Percentiles rank a stretch among this genome's conserved stretches.
Conservation (phyloP, 1,284 basidiomycete species). For the Inonotus obliquus region DNA sequence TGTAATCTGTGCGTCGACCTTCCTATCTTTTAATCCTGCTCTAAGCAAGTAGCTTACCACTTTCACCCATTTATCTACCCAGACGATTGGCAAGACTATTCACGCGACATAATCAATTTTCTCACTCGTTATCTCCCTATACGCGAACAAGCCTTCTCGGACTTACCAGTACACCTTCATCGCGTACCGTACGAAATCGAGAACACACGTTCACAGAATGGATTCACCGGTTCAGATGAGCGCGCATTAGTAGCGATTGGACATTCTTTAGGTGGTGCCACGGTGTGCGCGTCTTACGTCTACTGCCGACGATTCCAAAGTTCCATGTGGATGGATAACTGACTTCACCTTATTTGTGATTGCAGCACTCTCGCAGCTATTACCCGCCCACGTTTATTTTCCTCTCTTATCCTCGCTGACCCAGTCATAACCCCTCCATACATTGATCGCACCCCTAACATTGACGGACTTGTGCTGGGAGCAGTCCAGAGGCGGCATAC, state of each 20-base stretch:
- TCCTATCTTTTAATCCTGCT: background rate
- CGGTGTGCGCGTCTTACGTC: conserved; percentile 28
- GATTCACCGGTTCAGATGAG: conserved; percentile 34
- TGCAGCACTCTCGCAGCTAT: conserved; percentile 55
- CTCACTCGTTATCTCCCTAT: conserved; percentile 37
- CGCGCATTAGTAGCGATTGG: conserved; percentile 43
- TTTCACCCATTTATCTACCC: background rate
- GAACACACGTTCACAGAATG: conserved; percentile 34
- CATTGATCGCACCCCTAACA: conserved; percentile 17
- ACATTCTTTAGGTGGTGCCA: conserved; percentile 54
- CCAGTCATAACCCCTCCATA: conserved; percentile 56
- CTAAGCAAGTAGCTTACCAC: background rate
- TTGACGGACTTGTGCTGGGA: conserved; percentile 31
- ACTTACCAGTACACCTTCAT: conserved; percentile 14
- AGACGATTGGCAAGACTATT: conserved; percentile 49
- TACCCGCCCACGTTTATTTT: conserved; percentile 63
- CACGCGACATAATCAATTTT: conserved; percentile 48
- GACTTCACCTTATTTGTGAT: background rate
- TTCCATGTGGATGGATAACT: background rate
- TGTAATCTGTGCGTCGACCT: conserved; percentile 33
- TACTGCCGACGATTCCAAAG: background rate
- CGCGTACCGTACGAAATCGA: conserved; percentile 33
- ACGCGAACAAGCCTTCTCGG: background rate
- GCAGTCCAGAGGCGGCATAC: conserved; percentile 59
- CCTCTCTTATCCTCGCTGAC: conserved; percentile 74